These are phyloP conservation scores for Capsicum baccatum DNA, from an alignment of 257 asterid species.

Conservation along the genomic window DNA sequence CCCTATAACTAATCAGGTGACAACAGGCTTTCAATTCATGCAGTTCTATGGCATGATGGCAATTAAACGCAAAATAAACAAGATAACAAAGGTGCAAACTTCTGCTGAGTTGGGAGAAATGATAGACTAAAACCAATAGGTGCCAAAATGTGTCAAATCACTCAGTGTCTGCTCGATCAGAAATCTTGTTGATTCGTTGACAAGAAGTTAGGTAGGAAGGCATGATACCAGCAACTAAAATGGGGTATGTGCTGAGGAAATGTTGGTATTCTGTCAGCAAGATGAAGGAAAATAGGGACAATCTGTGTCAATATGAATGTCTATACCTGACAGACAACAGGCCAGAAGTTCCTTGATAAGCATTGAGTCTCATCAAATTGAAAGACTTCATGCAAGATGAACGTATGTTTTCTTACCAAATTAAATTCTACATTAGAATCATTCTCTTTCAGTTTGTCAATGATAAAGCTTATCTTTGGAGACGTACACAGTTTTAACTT, in stretches of 20 bases:
- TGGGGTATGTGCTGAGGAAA: not conserved
- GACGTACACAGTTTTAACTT: not conserved
- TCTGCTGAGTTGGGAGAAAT: constrained; percentile 10
- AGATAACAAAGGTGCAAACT: constrained; percentile 13
- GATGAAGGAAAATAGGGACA: not conserved
- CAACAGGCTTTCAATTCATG: constrained; percentile 15
- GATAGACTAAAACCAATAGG: constrained; percentile 15
- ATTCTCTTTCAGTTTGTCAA: not conserved
- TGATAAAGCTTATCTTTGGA: constrained; percentile 15
- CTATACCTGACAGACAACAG: not conserved
- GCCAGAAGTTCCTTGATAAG: constrained; percentile 21
- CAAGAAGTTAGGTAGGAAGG: not conserved
- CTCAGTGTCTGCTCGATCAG: not conserved
- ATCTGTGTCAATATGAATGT: constrained; percentile 13
- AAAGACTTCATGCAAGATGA: not conserved
- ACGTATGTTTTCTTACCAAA: not conserved
- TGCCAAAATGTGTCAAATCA: constrained; percentile 15
- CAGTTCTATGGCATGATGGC: not conserved
- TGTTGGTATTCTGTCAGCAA: constrained; percentile 5
- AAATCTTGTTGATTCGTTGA: not conserved
- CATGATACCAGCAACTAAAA: not conserved
- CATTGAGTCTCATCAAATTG: not conserved
- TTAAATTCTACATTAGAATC: not conserved
- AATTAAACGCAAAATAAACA: not conserved
- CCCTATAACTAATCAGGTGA: not conserved